Base-by-base conservation (phyloP, 495 filamentous ascomycete genomes). In the Niebla homalea region DNA sequence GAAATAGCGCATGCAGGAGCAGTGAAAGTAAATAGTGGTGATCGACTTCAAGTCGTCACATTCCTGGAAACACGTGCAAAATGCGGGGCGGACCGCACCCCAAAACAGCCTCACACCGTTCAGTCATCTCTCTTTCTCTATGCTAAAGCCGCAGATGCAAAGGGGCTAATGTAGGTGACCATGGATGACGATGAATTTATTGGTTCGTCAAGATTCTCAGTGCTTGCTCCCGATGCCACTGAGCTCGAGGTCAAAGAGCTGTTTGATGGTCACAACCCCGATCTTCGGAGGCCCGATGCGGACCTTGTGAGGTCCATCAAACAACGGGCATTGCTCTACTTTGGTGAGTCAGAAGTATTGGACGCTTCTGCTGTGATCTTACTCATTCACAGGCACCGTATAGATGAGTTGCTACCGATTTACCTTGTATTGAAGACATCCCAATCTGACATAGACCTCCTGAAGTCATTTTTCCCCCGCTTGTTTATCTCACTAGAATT, bases 391-490 rank as follows among this genome's bases (percentile, higher is more conserved):
- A 79, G 72, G 65, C 53, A 54, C 53, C 57, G 55, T 56, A 53
- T 53, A 94, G 87, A 94, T 80, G 87, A 94, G 70, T 76, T 74
- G 36, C 73, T 87, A 54, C 71, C 79, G 44, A 73, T 86, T 14
- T 85, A 84, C 60, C 69, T 90, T 47, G 72, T 89, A 21, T 72
- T 94, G 39, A 69, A 79, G 59, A 78, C 84, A 19, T 78, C 81
- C 43, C 73, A 78, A 58, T 74, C 70, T 54, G 75, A 81, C 37
- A 74, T 81, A 52, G 62, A 70, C 15, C 67, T 67, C 6, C 59
- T 89, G 8, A 74, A 77, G 53, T 67, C 74, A 19, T 77, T 80
- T 55, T 64, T 89, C 19, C 70, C 72, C 15, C 71, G 81, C 51
- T 65, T 90, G 20, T 70, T 74, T 46, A 74, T 92, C 48, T 78